Evolutionary conservation across 106 monocot genomes (phyloP), one percentile per base, ranked within the genome.

Genomic region (Vanilla planifolia): DNA sequence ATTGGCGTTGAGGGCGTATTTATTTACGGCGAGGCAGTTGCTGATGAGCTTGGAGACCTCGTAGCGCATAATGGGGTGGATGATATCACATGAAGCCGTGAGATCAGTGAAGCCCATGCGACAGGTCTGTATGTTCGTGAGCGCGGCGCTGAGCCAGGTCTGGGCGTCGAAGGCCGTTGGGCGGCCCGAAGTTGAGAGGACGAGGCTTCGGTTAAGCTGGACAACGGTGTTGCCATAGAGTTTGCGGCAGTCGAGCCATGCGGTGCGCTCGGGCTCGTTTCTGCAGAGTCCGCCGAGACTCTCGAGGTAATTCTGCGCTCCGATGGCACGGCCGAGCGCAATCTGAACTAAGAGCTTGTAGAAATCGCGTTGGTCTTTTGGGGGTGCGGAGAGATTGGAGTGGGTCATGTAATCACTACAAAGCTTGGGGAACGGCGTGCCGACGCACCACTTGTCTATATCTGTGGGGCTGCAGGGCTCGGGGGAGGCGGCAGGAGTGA

Each of bases 101-200:
- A 79, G 29, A 22, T 78, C 73, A 33, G 61, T 59, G 80, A 92
- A 83, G 13, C 79, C 76, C 9, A 67, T 72, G 17, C 28, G 42
- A 72, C 92, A 92, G 11, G 80, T 80, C n/a, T 65, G 22, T 47
- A 87, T 71, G 58, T 80, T 92, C 23, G 92, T 87, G 40, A 83
- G 75, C 15, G 83, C 80, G 45, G 92, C 87, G 64, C 77, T 77
- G 48, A 92, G 87, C 92, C 92, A 84, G 0, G 92, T 86, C 57
- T 80, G 87, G 15, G 55, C 43, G n/a, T n/a, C n/a, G 70, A 87
- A 86, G 15, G 67, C 3, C 27, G 37, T n/a, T 42, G 61, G 56
- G 75, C 60, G 70, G 26, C 16, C 8, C 10, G 20, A 8, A 27
- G 10, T 10, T 6, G 47, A 23, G 15, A 26, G 60, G 56, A 24